These are phyloP conservation scores for Malassezia pachydermatis DNA, from an alignment of 1,284 basidiomycete genomes.

Conservation along the genomic window DNA sequence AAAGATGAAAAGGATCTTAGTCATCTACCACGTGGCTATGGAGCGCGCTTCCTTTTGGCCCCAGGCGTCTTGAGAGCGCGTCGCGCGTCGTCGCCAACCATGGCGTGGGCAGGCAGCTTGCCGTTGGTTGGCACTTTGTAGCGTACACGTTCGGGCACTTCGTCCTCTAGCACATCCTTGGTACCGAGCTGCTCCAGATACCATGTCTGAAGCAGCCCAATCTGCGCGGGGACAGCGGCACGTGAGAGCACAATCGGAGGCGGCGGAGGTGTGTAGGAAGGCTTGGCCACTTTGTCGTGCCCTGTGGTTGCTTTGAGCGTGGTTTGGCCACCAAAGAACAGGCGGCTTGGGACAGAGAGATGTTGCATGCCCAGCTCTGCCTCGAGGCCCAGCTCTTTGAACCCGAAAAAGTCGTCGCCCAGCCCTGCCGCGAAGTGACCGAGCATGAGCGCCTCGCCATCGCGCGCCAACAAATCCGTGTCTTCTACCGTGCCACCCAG, in stretches of 20 bases:
- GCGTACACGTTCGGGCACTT: conserved; percentile 34
- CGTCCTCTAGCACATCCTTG: conserved; percentile 25
- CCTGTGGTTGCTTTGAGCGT: not conserved
- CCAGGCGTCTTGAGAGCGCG: conserved; percentile 17
- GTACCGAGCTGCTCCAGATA: conserved; percentile 48
- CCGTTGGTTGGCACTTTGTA: conserved; percentile 44
- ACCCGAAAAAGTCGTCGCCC: conserved; percentile 86
- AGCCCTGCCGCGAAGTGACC: conserved; percentile 77
- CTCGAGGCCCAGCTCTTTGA: conserved; percentile 78
- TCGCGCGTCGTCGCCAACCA: conserved; percentile 34
- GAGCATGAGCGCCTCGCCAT: conserved; percentile 61
- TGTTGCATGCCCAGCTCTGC: conserved; percentile 71
- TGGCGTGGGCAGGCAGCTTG: conserved; percentile 31
- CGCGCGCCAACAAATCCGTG: conserved; percentile 72
- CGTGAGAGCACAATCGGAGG: conserved; percentile 63
- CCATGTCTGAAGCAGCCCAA: conserved; percentile 71
- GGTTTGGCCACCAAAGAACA: conserved; percentile 60
- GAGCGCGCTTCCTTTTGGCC: conserved; percentile 11
- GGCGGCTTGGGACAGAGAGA: conserved; percentile 65
- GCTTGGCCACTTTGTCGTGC: conserved; percentile 1
- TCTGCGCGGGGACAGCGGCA: conserved; percentile 62
- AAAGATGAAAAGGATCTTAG: conserved; percentile 1
- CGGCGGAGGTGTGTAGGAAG: conserved; percentile 65
- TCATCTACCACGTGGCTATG: conserved; percentile 13
- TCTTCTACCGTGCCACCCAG: conserved; percentile 50